phyloP scores from a whole-genome alignment of 805 yeast species.

The Pichia cabralensis region DNA sequence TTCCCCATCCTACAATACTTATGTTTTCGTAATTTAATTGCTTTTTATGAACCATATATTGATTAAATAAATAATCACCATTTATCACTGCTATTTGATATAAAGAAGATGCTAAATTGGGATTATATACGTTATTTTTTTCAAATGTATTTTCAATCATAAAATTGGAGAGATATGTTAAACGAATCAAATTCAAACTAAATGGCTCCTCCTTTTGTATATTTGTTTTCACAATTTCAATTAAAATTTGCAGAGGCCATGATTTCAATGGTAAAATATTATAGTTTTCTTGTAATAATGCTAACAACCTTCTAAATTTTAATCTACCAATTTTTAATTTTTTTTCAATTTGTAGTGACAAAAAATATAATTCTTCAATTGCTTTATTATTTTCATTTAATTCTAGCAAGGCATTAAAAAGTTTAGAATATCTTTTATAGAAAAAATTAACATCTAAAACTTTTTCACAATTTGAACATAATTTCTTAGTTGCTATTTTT shows the following conservation, averaged over 20 bases:
- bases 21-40: background rate
- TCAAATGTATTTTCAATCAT: constrained; percentile 10
- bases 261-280: constrained; percentile 11
- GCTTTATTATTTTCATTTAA: background rate
- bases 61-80: constrained; percentile 3
- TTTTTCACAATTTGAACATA: constrained; percentile 4
- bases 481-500: no score
- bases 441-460: background rate
- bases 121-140: constrained; percentile 1
- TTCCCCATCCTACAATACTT: constrained; percentile 1
- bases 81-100: constrained; percentile 14
- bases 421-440: background rate
- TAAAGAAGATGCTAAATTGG: constrained; percentile 11
- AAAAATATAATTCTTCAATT: constrained; percentile 3
- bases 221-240: constrained; percentile 8
- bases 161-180: constrained; percentile 9
- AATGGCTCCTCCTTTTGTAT: constrained; percentile 4
- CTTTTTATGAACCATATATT: background rate
- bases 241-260: constrained; percentile 16
- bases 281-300: background rate
- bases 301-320: no score
- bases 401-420: constrained; percentile 1
- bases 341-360: no score
- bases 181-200: constrained; percentile 9
- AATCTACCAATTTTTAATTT: no score